Evolutionary conservation across 306 rosid species (phyloP).

Genomic region (Sesbania bispinosa): DNA sequence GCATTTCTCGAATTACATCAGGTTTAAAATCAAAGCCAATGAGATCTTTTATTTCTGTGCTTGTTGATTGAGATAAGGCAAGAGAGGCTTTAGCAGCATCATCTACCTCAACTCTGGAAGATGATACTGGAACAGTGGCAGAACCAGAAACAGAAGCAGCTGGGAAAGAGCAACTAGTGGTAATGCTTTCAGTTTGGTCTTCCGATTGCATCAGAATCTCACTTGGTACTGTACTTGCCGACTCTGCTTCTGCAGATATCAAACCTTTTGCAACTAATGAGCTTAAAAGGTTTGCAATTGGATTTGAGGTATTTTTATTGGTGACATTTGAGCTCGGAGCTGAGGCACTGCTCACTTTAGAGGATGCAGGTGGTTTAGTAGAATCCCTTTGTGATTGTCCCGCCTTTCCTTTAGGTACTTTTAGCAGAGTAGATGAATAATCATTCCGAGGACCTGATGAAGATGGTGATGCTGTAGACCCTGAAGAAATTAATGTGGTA

Average conservation of each 20-base stretch:
- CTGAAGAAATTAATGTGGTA: slow-evolving; percentile 33
- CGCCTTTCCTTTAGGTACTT: slow-evolving; percentile 40
- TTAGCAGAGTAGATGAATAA: slow-evolving; percentile 27
- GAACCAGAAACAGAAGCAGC: slow-evolving; percentile 49
- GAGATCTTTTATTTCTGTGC: slow-evolving; percentile 40
- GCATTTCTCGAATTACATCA: slow-evolving; percentile 59
- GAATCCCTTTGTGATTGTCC: slow-evolving; percentile 39
- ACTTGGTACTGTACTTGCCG: slow-evolving; percentile 27
- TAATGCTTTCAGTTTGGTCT: slow-evolving; percentile 31
- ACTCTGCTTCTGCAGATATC: slow-evolving; percentile 65
- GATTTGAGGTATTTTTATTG: slow-evolving; percentile 42
- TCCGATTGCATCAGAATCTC: slow-evolving; percentile 30
- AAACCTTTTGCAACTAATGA: slow-evolving; percentile 88
- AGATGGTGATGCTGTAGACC: slow-evolving; percentile 34
- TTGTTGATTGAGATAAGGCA: slow-evolving; percentile 36
- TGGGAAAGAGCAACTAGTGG: slow-evolving; percentile 37
- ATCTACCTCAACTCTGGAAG: slow-evolving; percentile 36
- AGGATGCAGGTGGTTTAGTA: slow-evolving; percentile 38
- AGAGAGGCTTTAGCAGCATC: slow-evolving; percentile 31
- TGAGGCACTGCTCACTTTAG: slow-evolving; percentile 41
- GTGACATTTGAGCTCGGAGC: slow-evolving; percentile 39
- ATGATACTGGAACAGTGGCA: slow-evolving; percentile 31
- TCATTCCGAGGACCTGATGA: slow-evolving; percentile 37
- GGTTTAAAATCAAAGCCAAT: slow-evolving; percentile 75
- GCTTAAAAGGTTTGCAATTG: slow-evolving; percentile 76